Percentiles rank a stretch among this genome's conserved stretches.
phyloP scores from a whole-genome alignment of 148 eudicot genomes.

The Beta vulgaris region DNA sequence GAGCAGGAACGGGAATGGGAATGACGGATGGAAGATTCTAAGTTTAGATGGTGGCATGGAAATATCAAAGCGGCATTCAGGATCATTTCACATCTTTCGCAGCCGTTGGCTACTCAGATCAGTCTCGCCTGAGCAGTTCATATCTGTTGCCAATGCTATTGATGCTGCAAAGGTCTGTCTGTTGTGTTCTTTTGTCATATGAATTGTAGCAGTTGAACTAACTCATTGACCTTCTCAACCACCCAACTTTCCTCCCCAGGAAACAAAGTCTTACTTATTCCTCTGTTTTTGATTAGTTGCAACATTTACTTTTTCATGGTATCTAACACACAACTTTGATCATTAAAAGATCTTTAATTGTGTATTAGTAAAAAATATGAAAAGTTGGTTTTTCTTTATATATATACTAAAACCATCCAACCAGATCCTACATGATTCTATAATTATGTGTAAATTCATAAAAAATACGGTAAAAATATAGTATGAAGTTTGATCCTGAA shows the following conservation, averaged over 20 bases:
- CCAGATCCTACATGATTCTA: too few relatives aligned
- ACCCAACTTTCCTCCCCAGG: not conserved
- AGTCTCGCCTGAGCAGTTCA: constrained; percentile 70
- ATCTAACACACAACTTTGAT: too few relatives aligned
- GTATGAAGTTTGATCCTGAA: too few relatives aligned
- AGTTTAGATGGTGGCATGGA: constrained; percentile 60
- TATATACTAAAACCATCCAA: too few relatives aligned
- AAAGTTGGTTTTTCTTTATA: too few relatives aligned
- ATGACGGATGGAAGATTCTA: constrained; percentile 72
- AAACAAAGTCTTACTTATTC: not conserved
- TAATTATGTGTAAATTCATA: too few relatives aligned
- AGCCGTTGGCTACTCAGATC: constrained; percentile 73
- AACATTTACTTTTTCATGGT: not conserved
- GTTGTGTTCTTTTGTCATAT: not conserved
- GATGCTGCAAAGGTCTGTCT: constrained; percentile 80
- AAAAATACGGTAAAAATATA: too few relatives aligned
- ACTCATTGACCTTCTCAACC: constrained; percentile 18
- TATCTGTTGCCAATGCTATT: constrained; percentile 83
- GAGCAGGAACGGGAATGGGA: constrained; percentile 37
- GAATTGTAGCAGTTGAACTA: constrained; percentile 25
- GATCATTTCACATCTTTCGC: constrained; percentile 74
- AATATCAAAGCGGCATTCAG: constrained; percentile 75
- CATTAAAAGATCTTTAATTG: too few relatives aligned
- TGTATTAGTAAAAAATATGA: too few relatives aligned
- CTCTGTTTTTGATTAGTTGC: not conserved